These are phyloP conservation scores for Phytopythium aichiense DNA, from an alignment of 352 stramenopile species.

Conservation along the genomic window DNA sequence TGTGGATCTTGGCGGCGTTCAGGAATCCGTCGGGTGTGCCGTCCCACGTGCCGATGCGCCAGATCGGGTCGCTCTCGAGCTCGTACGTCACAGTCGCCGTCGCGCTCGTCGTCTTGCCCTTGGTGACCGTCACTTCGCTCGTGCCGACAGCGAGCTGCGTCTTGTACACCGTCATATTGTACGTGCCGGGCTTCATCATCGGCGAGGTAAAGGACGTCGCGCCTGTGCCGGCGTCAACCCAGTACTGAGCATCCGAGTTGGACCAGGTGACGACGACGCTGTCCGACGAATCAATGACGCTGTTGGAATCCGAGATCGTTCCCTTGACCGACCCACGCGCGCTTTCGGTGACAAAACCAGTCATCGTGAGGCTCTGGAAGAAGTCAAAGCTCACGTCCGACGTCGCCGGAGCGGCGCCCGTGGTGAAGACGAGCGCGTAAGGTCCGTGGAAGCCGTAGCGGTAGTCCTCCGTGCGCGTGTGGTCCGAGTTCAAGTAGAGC, in stretches of 20 bases:
- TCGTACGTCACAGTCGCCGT: conserved; percentile 25
- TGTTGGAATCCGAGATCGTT: conserved; percentile 25
- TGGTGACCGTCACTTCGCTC: conserved; percentile 18
- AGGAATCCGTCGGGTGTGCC: conserved; percentile 43
- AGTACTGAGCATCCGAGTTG: conserved; percentile 50
- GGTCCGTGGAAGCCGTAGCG: conserved; percentile 53
- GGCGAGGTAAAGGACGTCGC: conserved; percentile 31
- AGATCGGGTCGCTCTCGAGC: conserved; percentile 22
- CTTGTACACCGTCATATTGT: conserved; percentile 53
- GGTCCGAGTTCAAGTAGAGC: conserved; percentile 61
- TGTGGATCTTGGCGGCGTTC: conserved; percentile 55
- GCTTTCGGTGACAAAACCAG: conserved; percentile 29
- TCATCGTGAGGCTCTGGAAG: conserved; percentile 39
- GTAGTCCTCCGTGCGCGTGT: conserved; percentile 47
- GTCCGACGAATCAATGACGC: conserved; percentile 15
- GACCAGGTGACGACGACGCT: conserved; percentile 34
- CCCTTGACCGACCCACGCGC: conserved; percentile 30
- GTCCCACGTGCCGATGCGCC: conserved; percentile 50
- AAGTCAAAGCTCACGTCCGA: conserved; percentile 37
- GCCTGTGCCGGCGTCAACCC: conserved; percentile 19
- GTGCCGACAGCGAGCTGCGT: conserved; percentile 45
- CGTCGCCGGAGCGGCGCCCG: conserved; percentile 18
- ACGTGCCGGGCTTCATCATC: conserved; percentile 39
- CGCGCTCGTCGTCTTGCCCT: conserved; percentile 11
- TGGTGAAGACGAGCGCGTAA: conserved; percentile 45